Conservation (phyloP, 306 rosid genomes). For the Boehmeria nivea region DNA sequence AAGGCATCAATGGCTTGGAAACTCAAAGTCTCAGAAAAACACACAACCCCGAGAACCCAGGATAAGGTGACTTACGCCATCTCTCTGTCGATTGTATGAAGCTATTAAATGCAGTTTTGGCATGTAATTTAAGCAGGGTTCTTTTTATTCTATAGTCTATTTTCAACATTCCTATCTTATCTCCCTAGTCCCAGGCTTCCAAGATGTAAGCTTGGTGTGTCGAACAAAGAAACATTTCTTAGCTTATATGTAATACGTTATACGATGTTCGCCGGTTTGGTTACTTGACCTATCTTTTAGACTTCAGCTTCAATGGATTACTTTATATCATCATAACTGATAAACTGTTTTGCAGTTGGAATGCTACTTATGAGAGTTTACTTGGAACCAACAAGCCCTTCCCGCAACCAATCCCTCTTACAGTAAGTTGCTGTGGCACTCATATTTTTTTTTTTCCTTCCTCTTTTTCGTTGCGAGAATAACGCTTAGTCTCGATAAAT, state of each 20-base stretch:
- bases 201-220: too few species aligned
- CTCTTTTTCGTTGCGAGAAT: not conserved
- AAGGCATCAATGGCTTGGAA: conserved; percentile 73
- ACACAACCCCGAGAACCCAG: conserved; percentile 46
- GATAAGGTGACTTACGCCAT: conserved; percentile 48
- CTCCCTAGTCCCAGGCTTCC: too few species aligned
- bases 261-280: too few species aligned
- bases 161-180: too few species aligned
- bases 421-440: conserved; percentile 45
- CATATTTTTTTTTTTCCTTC: not conserved
- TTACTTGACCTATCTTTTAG: too few species aligned
- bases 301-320: too few species aligned
- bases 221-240: too few species aligned
- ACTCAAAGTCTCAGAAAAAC: conserved; percentile 27
- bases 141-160: too few species aligned
- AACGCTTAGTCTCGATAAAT: not conserved
- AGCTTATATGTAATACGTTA: too few species aligned
- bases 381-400: conserved; percentile 60
- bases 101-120: too few species aligned
- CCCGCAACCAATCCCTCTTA: conserved; percentile 55
- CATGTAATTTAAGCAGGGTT: too few species aligned
- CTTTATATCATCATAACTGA: not conserved
- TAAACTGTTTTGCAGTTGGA: conserved; percentile 47
- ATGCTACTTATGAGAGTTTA: conserved; percentile 64
- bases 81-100: not conserved